A percentile compares a stretch with the other conserved stretches of the same genome.
These are phyloP conservation scores for Ailanthus altissimus DNA, from an alignment of 345 rosid genomes.

Conservation along the genomic window DNA sequence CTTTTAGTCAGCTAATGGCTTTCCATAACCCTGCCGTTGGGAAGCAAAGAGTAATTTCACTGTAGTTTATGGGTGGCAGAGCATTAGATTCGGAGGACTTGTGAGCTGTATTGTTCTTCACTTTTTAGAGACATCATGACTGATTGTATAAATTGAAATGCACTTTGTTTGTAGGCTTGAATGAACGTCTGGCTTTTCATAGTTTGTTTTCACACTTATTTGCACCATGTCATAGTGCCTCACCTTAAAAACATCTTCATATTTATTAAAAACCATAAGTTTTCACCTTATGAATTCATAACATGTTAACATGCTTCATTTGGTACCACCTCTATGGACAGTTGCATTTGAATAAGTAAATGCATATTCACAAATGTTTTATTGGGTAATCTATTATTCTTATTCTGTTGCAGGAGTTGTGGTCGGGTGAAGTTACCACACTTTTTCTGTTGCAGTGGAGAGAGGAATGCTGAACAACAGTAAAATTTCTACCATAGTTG, in stretches of 20 bases:
- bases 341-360: not conserved
- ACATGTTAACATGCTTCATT: not conserved
- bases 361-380: not conserved
- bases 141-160: too few species aligned
- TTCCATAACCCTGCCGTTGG: too few species aligned
- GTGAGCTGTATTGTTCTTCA: not conserved
- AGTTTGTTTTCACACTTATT: not conserved
- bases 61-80: not conserved
- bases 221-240: not conserved
- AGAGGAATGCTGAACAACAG: slow-evolving; percentile 33
- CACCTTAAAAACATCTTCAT: not conserved
- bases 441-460: slow-evolving; percentile 97
- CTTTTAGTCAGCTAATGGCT: not conserved
- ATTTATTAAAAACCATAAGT: not conserved
- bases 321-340: not conserved
- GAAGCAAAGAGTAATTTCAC: not conserved
- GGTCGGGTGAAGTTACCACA: slow-evolving; percentile 90
- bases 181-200: not conserved
- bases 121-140: too few species aligned
- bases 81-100: not conserved
- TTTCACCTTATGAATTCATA: not conserved
- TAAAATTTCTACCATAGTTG: slow-evolving; percentile 12
- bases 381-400: not conserved
- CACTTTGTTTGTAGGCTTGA: not conserved
- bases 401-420: slow-evolving; percentile 60